phyloP scores from a whole-genome alignment of 495 filamentous ascomycete genomes.

The Achaetomiella virescens region DNA sequence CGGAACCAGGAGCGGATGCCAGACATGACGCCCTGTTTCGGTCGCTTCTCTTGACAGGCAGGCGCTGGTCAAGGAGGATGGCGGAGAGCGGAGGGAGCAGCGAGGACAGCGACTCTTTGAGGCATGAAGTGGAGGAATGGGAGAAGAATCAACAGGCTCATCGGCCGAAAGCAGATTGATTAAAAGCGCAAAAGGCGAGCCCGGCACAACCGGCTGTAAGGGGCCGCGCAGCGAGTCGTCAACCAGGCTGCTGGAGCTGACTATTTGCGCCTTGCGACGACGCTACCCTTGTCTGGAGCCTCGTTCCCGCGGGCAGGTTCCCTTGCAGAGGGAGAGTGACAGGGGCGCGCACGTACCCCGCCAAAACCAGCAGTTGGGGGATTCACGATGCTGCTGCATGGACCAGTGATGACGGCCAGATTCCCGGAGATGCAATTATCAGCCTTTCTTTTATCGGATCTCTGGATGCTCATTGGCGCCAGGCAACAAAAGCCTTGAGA shows the following conservation, averaged over 20 bases:
- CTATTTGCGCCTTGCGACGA: neutral
- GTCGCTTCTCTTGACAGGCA: neutral
- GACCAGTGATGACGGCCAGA: too few relatives aligned
- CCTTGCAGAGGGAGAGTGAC: neutral
- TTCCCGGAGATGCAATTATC: too few relatives aligned
- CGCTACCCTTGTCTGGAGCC: neutral
- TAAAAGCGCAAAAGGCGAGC: neutral
- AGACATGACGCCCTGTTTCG: slow-evolving; percentile 19
- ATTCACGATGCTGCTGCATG: neutral
- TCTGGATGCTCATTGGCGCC: too few relatives aligned
- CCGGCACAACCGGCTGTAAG: neutral
- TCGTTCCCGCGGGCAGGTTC: neutral
- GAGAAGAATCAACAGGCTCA: neutral
- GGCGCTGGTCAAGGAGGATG: slow-evolving; percentile 1
- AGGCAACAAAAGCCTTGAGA: too few relatives aligned
- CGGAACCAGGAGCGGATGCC: slow-evolving; percentile 30
- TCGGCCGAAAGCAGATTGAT: neutral
- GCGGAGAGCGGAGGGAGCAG: neutral
- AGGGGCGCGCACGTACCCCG: neutral
- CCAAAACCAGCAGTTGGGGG: neutral
- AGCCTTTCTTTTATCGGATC: too few relatives aligned
- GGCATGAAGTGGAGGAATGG: neutral
- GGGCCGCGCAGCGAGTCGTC: neutral
- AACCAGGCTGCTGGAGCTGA: neutral
- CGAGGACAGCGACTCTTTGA: neutral